Base-by-base conservation (phyloP, 140 eudicot genomes). In the Anethum foeniculum region DNA sequence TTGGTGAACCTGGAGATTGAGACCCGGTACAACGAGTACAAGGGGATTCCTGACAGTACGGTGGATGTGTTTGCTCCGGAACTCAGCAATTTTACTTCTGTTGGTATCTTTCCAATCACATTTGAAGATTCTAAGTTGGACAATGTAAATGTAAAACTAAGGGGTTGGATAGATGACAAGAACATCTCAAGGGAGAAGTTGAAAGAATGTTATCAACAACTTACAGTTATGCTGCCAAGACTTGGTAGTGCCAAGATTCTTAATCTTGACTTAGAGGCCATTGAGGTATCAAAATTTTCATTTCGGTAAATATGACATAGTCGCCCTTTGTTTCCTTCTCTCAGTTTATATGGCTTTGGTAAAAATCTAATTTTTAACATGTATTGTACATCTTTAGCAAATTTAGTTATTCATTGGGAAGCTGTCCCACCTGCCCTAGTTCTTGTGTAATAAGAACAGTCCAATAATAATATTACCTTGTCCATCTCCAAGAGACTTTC, bases 221-320 rank as follows among this genome's bases (percentile, higher is more conserved):
- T 60, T 1, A 60, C 32, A 60, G 0, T 3, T 8, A 60, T n/a
- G 68, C 15, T 60, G 5, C 9, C 68, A 2, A 13, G 16, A n/a
- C 32, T 60, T 60, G 68, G 68, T 60, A 60, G 68, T 60, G 68
- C 68, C 15, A 56, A 56, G 65, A 56, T 56, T 56, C 65, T 56
- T 56, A 6, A 21, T 21, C 65, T 21, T 19, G 65, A 56, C 12
- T 21, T 56, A 28, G 65, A 56, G 28, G 4, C 8, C 28, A 56
- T 56, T 19, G 65, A 56, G 65, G 62, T 52, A 52, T 18, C n/a
- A 18, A 18, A 52, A 16, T 52, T 52, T 52, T 5, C n/a, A 18
- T 18, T 52, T 4, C 18, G 9, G n/a, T 52, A 16, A 18, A 52
- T 52, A 52, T 52, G n/a, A 52, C 62, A 19, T 19, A 18, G 62